These are phyloP conservation scores for Rossbeevera mucosa DNA, from an alignment of 768 basidiomycete species.

Conservation along the genomic window DNA sequence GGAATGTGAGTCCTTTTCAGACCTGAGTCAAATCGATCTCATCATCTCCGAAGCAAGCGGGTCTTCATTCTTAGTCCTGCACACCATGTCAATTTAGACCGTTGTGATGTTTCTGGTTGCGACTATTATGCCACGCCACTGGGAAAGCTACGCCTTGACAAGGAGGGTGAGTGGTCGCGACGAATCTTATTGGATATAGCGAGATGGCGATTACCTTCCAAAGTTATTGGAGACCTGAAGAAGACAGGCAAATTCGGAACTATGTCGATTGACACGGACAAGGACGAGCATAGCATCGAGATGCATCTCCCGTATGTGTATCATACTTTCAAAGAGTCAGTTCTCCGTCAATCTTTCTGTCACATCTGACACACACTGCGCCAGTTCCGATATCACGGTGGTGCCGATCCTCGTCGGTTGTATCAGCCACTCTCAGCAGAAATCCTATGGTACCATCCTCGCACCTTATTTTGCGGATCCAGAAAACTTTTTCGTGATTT, in stretches of 20 bases:
- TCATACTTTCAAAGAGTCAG: slow-evolving; percentile 77
- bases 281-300: slow-evolving; percentile 95
- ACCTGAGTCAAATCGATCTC: slow-evolving; percentile 1
- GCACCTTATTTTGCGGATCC: slow-evolving; percentile 75
- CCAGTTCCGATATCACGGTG: slow-evolving; percentile 69
- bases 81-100: slow-evolving; percentile 83
- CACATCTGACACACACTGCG: not conserved
- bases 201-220: slow-evolving; percentile 4
- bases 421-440: slow-evolving; percentile 57
- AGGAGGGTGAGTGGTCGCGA: slow-evolving; percentile 53
- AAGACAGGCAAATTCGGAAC: slow-evolving; percentile 49
- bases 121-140: slow-evolving; percentile 78
- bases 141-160: slow-evolving; percentile 75
- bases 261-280: slow-evolving; percentile 68
- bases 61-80: slow-evolving; percentile 96
- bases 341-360: not conserved
- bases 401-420: slow-evolving; percentile 91
- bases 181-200: not conserved
- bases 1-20: slow-evolving; percentile 59
- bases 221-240: slow-evolving; percentile 17
- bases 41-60: slow-evolving; percentile 55
- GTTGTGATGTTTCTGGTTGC: slow-evolving; percentile 84
- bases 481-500: slow-evolving; percentile 85
- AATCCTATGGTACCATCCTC: slow-evolving; percentile 60
- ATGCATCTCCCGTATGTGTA: slow-evolving; percentile 94